Conservation (phyloP, 495 filamentous ascomycete species). For the Penicillium ochrochloron region DNA sequence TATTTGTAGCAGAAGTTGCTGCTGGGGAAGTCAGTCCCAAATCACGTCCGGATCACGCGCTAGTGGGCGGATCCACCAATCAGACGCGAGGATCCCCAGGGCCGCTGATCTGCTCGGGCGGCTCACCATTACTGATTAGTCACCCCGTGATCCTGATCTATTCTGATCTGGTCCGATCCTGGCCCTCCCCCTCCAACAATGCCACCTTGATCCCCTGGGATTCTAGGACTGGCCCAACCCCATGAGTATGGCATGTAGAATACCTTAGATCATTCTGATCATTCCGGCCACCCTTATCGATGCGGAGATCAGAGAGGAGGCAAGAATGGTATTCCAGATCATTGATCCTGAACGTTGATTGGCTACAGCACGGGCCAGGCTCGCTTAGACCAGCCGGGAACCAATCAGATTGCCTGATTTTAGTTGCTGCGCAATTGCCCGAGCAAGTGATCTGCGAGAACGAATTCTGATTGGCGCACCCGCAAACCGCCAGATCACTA, state of each 20-base stretch:
- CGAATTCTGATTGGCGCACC: constrained; percentile 28
- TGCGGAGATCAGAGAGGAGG: constrained; percentile 45
- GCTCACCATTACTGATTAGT: constrained; percentile 18
- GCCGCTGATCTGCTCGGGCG: constrained; percentile 34
- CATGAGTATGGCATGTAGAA: constrained; percentile 12
- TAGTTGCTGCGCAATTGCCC: not conserved
- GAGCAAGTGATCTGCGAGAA: constrained; percentile 31
- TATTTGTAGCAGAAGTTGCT: constrained; percentile 51
- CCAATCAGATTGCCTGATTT: constrained; percentile 23
- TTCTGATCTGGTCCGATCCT: constrained; percentile 34
- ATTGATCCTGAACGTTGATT: constrained; percentile 51
- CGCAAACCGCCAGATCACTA: constrained; percentile 46
- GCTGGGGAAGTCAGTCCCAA: constrained; percentile 4
- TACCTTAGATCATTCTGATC: constrained; percentile 25
- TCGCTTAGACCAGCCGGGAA: constrained; percentile 40
- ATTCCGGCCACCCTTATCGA: constrained; percentile 24
- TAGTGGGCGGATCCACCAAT: constrained; percentile 47
- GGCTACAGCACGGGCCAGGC: constrained; percentile 30
- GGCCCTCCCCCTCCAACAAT: constrained; percentile 2
- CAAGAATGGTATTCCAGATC: constrained; percentile 38
- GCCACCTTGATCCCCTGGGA: not conserved
- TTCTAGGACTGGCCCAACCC: not conserved
- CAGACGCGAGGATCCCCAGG: constrained; percentile 37
- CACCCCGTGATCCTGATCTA: constrained; percentile 27
- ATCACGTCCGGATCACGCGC: constrained; percentile 47